phyloP scores from a whole-genome alignment of 768 basidiomycete genomes.

The Hebeloma cylindrosporum region DNA sequence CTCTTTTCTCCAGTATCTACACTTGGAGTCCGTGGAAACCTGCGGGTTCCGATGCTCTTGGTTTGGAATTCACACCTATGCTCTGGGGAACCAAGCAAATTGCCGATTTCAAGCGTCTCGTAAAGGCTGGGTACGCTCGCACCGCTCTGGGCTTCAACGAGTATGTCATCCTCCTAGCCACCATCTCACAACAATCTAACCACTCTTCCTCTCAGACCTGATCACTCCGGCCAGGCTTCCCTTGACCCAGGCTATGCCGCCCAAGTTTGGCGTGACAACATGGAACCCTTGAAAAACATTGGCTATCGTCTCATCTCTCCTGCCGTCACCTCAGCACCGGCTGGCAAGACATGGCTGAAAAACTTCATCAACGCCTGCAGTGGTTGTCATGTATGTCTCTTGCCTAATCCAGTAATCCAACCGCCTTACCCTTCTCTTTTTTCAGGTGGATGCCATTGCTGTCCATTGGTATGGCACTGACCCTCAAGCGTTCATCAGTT shows the following conservation, averaged over 20 bases:
- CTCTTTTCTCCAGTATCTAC: conserved; percentile 44
- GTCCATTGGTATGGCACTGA: conserved; percentile 70
- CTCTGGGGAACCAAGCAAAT: conserved; percentile 64
- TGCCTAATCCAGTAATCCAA: not conserved
- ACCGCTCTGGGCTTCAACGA: conserved; percentile 70
- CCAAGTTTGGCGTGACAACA: conserved; percentile 56
- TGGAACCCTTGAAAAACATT: conserved; percentile 52
- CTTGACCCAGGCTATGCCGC: conserved; percentile 52
- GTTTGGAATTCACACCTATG: conserved; percentile 62
- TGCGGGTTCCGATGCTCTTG: conserved; percentile 37
- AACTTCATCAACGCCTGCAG: conserved; percentile 55
- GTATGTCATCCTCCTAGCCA: conserved; percentile 40
- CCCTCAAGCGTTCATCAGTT: conserved; percentile 48
- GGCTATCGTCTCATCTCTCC: conserved; percentile 68
- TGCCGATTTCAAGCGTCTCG: conserved; percentile 43
- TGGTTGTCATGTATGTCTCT: conserved; percentile 50
- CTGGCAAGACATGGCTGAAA: conserved; percentile 64
- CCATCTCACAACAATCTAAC: not conserved
- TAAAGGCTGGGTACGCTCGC: conserved; percentile 51
- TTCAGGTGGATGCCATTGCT: conserved; percentile 55
- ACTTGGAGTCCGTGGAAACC: conserved; percentile 64
- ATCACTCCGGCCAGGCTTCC: conserved; percentile 62
- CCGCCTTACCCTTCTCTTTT: conserved; percentile 1
- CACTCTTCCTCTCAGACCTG: conserved; percentile 51
- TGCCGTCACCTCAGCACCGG: conserved; percentile 59